Percentiles rank a stretch among this genome's conserved stretches.
Evolutionary conservation across 805 yeast genomes (phyloP).

Genomic region (Candida awuae): DNA sequence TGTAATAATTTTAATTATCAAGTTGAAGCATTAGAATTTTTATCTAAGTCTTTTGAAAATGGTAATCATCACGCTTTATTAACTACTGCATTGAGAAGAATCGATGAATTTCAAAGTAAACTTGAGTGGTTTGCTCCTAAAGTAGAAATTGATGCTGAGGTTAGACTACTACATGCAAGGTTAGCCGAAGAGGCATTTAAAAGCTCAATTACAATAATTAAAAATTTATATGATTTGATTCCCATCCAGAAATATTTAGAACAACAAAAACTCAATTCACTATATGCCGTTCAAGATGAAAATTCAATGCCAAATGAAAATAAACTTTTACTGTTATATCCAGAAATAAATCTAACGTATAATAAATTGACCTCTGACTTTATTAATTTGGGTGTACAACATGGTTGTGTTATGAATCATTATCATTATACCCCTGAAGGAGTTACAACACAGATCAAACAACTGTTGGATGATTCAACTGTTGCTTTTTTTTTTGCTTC

Average conservation of each 20-base stretch:
- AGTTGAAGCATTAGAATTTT: slow-evolving; percentile 44
- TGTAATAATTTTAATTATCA: slow-evolving; percentile 49
- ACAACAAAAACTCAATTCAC: slow-evolving; percentile 12
- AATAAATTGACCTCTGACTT: neutral
- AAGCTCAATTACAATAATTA: slow-evolving; percentile 43
- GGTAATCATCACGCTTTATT: slow-evolving; percentile 37
- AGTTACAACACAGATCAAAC: slow-evolving; percentile 43
- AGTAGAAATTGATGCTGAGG: slow-evolving; percentile 25
- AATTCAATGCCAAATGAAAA: neutral
- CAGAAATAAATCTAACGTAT: slow-evolving; percentile 2
- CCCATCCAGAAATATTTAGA: slow-evolving; percentile 39
- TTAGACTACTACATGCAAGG: slow-evolving; percentile 35
- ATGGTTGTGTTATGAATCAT: slow-evolving; percentile 42
- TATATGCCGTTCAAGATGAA: no score
- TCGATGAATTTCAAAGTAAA: slow-evolving; percentile 35
- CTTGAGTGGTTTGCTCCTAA: slow-evolving; percentile 36
- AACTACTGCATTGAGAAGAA: slow-evolving; percentile 33
- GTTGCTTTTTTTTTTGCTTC: slow-evolving; percentile 21
- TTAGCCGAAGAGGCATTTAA: slow-evolving; percentile 41
- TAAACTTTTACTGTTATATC: slow-evolving; percentile 24
- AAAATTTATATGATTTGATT: slow-evolving; percentile 43
- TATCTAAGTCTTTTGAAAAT: slow-evolving; percentile 26
- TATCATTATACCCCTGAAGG: slow-evolving; percentile 53
- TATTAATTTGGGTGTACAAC: slow-evolving; percentile 5
- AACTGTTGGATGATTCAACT: neutral